Evolutionary conservation across 257 asterid genomes (phyloP).

Genomic region (Echites panduratus): DNA sequence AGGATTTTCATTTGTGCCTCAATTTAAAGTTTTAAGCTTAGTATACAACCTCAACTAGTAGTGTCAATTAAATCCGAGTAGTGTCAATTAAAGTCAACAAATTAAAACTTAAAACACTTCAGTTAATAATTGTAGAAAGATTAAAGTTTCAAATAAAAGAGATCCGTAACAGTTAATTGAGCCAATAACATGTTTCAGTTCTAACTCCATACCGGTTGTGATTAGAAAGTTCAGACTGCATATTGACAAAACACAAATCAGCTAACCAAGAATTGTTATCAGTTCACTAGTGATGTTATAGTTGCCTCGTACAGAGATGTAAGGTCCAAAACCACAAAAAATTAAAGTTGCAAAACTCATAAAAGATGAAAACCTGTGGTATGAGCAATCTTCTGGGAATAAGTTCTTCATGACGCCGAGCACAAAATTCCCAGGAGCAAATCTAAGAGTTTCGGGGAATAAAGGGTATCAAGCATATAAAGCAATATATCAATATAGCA

Average conservation of each 20-base stretch:
- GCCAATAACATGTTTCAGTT: neutral
- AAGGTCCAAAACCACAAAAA: neutral
- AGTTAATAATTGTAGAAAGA: neutral
- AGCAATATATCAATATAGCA: conserved; percentile 8
- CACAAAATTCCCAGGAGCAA: conserved; percentile 98
- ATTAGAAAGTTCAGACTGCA: neutral
- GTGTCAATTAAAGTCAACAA: neutral
- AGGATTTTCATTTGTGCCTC: neutral
- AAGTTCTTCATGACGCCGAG: conserved; percentile 94
- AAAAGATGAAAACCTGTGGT: conserved; percentile 61
- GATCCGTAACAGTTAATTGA: neutral
- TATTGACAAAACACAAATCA: neutral
- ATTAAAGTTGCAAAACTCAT: neutral
- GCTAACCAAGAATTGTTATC: neutral
- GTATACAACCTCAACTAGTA: neutral
- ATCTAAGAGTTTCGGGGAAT: conserved; percentile 40
- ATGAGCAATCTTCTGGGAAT: conserved; percentile 82
- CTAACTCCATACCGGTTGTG: neutral
- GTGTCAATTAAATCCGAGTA: neutral
- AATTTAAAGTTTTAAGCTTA: neutral
- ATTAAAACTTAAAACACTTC: neutral
- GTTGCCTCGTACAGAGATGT: neutral
- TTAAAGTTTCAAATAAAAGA: neutral
- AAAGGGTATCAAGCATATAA: conserved; percentile 9
- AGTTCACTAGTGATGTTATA: too few relatives aligned